A percentile compares a stretch with the other conserved stretches of the same genome.
These are phyloP conservation scores for Golubevia pallescens DNA, from an alignment of 1,284 basidiomycete genomes.

Conservation along the genomic window DNA sequence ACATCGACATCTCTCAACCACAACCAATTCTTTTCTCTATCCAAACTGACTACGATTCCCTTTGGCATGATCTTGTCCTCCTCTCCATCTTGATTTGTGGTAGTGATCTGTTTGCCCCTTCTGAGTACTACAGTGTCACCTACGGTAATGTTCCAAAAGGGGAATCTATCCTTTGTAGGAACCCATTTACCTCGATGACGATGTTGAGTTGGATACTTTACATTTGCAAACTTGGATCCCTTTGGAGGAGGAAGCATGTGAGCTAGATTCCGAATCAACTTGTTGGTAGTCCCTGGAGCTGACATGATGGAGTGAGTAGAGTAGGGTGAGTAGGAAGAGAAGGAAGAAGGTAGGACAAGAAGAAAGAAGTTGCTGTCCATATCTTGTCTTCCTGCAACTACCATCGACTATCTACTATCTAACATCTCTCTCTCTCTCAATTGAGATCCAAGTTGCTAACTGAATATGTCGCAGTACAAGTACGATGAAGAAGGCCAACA, in stretches of 20 bases:
- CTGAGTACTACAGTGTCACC: slow-evolving; percentile 53
- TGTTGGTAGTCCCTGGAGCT: neutral
- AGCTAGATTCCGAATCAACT: slow-evolving; percentile 37
- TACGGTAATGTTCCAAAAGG: slow-evolving; percentile 61
- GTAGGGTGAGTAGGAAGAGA: too few relatives aligned
- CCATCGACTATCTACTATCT: neutral
- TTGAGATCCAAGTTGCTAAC: too few relatives aligned
- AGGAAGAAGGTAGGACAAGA: neutral
- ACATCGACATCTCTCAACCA: slow-evolving; percentile 48
- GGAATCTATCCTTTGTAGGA: slow-evolving; percentile 50
- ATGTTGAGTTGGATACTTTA: slow-evolving; percentile 33
- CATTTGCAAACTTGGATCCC: slow-evolving; percentile 36
- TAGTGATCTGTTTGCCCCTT: slow-evolving; percentile 35
- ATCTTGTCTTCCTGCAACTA: neutral
- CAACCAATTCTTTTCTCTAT: slow-evolving; percentile 50
- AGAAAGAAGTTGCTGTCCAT: neutral
- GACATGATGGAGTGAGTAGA: neutral
- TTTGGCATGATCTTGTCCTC: slow-evolving; percentile 37
- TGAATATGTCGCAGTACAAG: slow-evolving; percentile 59
- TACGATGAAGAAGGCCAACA: slow-evolving; percentile 64
- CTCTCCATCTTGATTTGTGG: slow-evolving; percentile 11
- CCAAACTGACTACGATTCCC: slow-evolving; percentile 50
- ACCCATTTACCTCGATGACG: slow-evolving; percentile 43
- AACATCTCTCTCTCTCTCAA: too few relatives aligned
- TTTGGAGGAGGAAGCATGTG: slow-evolving; percentile 40